Evolutionary conservation across 2,329 filamentous ascomycete genomes (phyloP).

Genomic region (Pseudocercospora macadamiae): DNA sequence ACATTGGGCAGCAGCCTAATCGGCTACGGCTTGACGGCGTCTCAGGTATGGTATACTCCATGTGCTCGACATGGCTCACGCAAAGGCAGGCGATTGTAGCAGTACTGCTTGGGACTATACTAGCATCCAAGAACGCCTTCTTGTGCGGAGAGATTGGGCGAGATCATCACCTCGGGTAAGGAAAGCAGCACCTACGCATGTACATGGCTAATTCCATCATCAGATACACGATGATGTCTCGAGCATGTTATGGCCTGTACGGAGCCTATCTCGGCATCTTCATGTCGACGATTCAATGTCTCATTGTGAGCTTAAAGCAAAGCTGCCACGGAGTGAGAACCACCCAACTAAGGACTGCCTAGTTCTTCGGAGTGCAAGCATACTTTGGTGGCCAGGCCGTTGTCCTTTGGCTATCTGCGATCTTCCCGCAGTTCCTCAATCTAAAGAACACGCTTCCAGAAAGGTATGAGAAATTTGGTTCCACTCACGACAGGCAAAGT

Average conservation of each 20-base stretch:
- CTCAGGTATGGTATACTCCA: neutral
- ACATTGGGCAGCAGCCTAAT: conserved; percentile 7
- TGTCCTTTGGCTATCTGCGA: conserved; percentile 25
- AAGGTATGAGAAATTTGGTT: neutral
- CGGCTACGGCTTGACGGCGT: conserved; percentile 1
- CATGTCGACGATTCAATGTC: conserved; percentile 27
- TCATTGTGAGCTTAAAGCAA: conserved; percentile 13
- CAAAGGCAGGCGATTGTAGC: neutral
- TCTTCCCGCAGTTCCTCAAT: conserved; percentile 26
- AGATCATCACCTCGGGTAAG: conserved; percentile 20
- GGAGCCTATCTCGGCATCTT: conserved; percentile 30
- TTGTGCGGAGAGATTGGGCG: neutral
- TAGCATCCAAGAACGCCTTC: neutral
- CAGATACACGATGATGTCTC: conserved; percentile 25
- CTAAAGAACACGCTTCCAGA: conserved; percentile 30
- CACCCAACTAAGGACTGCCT: neutral
- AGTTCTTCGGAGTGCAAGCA: conserved; percentile 27
- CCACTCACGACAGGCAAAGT: neutral
- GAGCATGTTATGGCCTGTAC: conserved; percentile 29
- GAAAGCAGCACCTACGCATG: neutral
- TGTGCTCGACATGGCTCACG: conserved; percentile 13
- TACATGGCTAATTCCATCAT: neutral
- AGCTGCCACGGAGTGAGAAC: neutral
- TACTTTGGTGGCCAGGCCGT: conserved; percentile 30
- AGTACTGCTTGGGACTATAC: neutral